These are phyloP conservation scores for Trichoderma atroviride DNA, from an alignment of 2,329 filamentous ascomycete species.

Conservation along the genomic window DNA sequence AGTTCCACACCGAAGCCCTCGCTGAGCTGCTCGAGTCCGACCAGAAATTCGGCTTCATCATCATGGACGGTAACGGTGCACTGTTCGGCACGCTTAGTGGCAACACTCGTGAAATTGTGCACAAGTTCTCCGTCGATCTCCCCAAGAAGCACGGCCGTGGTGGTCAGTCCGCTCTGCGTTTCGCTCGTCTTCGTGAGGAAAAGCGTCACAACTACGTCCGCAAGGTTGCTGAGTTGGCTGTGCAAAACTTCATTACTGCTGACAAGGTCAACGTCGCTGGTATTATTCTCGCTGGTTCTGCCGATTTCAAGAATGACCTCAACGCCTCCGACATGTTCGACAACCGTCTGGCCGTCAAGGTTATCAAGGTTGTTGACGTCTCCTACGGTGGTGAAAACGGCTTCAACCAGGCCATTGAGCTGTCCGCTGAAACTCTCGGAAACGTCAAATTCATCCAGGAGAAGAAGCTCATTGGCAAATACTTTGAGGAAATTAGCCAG, in stretches of 20 bases:
- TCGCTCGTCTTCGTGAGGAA: conserved; percentile 97
- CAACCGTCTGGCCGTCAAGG: conserved; percentile 84
- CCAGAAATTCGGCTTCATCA: conserved; percentile 98
- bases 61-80: conserved; percentile 99
- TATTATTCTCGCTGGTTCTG: conserved; percentile 91
- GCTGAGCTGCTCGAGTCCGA: conserved; percentile 97
- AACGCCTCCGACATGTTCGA: conserved; percentile 99
- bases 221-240: conserved; percentile 95
- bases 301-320: conserved; percentile 99
- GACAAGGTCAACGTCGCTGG: conserved; percentile 99
- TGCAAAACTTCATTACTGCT: conserved; percentile 97
- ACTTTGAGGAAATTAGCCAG: conserved; percentile 98
- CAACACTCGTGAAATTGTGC: conserved; percentile 93
- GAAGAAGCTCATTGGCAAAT: conserved; percentile 99
- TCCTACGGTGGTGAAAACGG: conserved; percentile 99
- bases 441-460: conserved; percentile 99
- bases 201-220: conserved; percentile 99
- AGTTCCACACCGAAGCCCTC: conserved; percentile 97
- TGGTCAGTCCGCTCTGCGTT: conserved; percentile 99
- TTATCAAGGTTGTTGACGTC: conserved; percentile 99
- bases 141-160: conserved; percentile 99
- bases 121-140: conserved; percentile 98
- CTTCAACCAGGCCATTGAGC: conserved; percentile 98
- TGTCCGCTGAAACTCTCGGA: conserved; percentile 91
- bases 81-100: conserved; percentile 96